A percentile compares a stretch with the other conserved stretches of the same genome.
phyloP scores from a whole-genome alignment of 495 filamentous ascomycete species.

The Aspergillus cristatus region DNA sequence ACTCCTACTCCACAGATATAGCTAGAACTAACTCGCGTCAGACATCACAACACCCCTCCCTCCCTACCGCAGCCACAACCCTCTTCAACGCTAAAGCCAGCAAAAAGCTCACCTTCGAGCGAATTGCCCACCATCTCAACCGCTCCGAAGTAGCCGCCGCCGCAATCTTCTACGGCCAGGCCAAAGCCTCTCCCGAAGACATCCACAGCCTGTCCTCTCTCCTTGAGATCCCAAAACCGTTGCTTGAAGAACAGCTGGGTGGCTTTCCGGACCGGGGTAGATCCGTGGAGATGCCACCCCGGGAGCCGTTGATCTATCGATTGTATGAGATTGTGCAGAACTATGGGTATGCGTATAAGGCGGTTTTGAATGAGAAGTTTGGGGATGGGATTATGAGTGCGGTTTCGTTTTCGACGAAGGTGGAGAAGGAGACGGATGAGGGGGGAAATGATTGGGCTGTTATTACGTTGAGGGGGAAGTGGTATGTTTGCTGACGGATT shows the following conservation, averaged over 20 bases:
- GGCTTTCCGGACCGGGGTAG: constrained; percentile 77
- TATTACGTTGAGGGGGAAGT: constrained; percentile 90
- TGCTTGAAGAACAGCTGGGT: constrained; percentile 52
- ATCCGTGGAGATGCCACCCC: constrained; percentile 86
- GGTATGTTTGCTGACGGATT: constrained; percentile 42
- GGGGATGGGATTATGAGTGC: constrained; percentile 99
- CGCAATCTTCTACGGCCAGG: constrained; percentile 92
- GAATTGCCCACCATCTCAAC: constrained; percentile 65
- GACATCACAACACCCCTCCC: constrained; percentile 37
- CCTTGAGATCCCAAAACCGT: constrained; percentile 51
- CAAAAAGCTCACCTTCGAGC: constrained; percentile 68
- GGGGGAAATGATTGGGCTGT: constrained; percentile 76
- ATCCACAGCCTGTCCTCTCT: constrained; percentile 59
- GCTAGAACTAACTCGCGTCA: no score
- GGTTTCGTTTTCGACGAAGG: constrained; percentile 84
- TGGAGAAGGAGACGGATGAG: constrained; percentile 90
- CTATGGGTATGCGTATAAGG: constrained; percentile 96
- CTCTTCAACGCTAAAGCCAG: constrained; percentile 81
- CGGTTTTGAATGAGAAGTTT: constrained; percentile 96
- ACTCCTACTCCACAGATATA: no score
- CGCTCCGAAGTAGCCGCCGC: constrained; percentile 87
- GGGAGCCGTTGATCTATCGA: constrained; percentile 87
- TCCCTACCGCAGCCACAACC: constrained; percentile 59
- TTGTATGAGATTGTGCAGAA: constrained; percentile 97
- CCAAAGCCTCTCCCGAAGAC: constrained; percentile 69